Evolutionary conservation across 257 asterid species (phyloP), one percentile per base, ranked within the genome.

Genomic region (Marsdenia floribunda): DNA sequence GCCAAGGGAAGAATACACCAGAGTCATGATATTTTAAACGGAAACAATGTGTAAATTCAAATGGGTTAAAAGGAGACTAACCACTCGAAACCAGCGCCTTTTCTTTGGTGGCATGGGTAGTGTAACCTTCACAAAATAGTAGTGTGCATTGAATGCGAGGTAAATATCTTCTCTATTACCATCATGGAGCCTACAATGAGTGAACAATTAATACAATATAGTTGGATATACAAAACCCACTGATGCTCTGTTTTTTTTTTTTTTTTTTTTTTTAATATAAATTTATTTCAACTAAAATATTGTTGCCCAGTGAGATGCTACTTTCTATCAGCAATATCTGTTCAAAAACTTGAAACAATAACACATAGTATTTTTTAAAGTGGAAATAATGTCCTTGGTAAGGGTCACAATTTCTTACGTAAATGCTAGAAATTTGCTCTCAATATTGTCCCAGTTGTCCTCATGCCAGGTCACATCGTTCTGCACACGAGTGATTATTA

Each of bases 401-500:
- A 42, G 21, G 44, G 59, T 70, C 59, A 42, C 72, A 55, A 69
- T 52, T 69, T 33, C 98, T 90, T 89, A 91, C 98, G 96, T 87
- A 78, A 93, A 93, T 75, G 98, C 97, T 38, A 93, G 92, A 85
- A 91, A 91, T 92, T 84, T 93, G 80, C 98, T 91, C 83, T 93
- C 98, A 33, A 18, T 29, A 73, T 91, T 91, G 70, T 75, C 90
- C 97, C 98, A 93, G 88, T 90, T 90, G 83, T 91, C 88, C 82
- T 91, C 98, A 52, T 91, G 98, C 98, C 98, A 93, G 24, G 98
- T 91, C 79, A 93, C 90, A 2, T 93, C 97, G 66, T 79, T 77
- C 98, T 93, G 92, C 87, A 84, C 37, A 53, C 70, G 68, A 68
- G 60, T 67, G 46, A 37, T 58, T 42, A 73, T 52, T 67, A 71